Percentiles rank a stretch among this genome's conserved stretches.
phyloP scores from a whole-genome alignment of 108 stramenopile species.

The Fragilariopsis cylindrus region DNA sequence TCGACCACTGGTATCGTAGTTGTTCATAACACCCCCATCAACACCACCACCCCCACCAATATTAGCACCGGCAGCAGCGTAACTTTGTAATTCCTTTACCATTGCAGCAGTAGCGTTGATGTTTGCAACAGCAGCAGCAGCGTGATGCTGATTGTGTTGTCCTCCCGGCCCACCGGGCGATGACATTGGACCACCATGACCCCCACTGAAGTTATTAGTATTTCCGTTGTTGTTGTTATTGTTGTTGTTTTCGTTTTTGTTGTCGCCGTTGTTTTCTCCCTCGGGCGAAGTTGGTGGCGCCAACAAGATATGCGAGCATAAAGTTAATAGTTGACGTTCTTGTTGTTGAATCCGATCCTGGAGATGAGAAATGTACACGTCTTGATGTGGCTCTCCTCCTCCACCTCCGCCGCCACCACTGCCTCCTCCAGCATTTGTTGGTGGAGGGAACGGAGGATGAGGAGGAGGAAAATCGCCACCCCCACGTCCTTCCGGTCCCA shows the following conservation, averaged over 20 bases:
- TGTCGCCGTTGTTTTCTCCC: not conserved
- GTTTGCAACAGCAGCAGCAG: constrained; percentile 4
- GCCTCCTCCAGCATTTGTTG: not conserved
- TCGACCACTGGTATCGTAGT: not conserved
- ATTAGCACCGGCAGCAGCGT: not conserved
- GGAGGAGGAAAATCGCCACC: not conserved
- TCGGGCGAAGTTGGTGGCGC: not conserved
- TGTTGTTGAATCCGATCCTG: constrained; percentile 17
- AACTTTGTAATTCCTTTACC: constrained; percentile 8
- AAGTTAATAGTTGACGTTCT: constrained; percentile 12
- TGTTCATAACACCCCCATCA: not conserved
- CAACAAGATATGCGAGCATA: constrained; percentile 12
- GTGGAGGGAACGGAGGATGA: not conserved
- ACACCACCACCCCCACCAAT: not conserved
- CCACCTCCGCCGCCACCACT: not conserved
- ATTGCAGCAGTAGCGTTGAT: constrained; percentile 3
- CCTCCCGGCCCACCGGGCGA: not conserved
- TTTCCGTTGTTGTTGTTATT: not conserved
- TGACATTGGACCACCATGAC: not conserved
- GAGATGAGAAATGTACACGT: constrained; percentile 5
- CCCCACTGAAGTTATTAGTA: not conserved
- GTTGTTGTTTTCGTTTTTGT: not conserved
- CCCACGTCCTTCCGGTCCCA: not conserved
- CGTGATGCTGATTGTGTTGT: not conserved
- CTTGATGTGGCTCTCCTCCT: not conserved